Evolutionary conservation across 73 alveolate genomes (phyloP), one percentile per base, ranked within the genome.

Genomic region (Paramecium biaurelia): DNA sequence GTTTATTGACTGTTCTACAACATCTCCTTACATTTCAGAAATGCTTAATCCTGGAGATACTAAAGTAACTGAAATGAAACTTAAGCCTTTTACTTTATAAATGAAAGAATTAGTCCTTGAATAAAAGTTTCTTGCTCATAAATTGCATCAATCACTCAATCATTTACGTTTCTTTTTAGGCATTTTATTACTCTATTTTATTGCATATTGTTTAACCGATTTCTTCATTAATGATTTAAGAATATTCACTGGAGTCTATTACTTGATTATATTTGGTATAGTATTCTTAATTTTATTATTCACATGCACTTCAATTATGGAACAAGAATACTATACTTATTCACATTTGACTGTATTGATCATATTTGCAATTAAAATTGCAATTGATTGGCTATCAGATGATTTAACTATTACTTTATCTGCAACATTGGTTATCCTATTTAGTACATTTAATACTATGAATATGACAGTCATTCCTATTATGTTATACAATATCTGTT

Each of bases 31-130:
- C 38, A 89, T 89, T 23, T 70, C 47, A 11, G 79, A 70, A 89
- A 82, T 89, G 94, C 72, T 89, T 21, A 89, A 70, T 89, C 92
- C 94, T 15, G 87, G 94, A 20, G 94, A 89, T 18, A 70, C 94
- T 3, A 82, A 70, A 45, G 85, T 89, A 0, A 89, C 92, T 26
- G 94, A 89, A 89, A 89, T 89, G 94, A 43, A 89, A 45, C 58
- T 89, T 18, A 70, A 70, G 18, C 57, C 43, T 12, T 43, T 76
- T n/a, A 70, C 79, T 42, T 63, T 89, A 28, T 57, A 89, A 49
- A 70, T 89, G 79, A 70, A 89, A 23, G 94, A 79, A 18, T 45
- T 47, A 43, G 90, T 79, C 2, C 45, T 79, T 12, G 90, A 79
- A 79, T 45, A 79, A 79, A 79, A 79, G 74, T 79, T 79, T 15